Base-by-base conservation (phyloP, 495 filamentous ascomycete species). In the Bryoglossum gracile region DNA sequence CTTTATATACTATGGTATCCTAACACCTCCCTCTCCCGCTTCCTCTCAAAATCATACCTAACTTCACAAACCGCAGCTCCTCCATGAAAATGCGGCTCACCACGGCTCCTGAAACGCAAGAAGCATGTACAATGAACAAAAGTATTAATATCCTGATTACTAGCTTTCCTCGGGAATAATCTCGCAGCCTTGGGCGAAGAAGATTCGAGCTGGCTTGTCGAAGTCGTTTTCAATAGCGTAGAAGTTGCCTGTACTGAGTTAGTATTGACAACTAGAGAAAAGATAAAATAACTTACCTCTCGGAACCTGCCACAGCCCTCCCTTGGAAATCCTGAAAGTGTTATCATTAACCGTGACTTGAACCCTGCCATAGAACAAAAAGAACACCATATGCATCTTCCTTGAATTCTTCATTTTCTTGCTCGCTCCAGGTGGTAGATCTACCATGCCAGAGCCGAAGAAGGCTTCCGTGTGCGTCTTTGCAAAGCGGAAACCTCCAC, bases 301-400 rank as follows among this genome's bases (percentile, higher is more conserved):
- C 11, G 92, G 94, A 48, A 96, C 88, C 64, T 92, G 88, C 68
- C 86, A 96, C 55, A 92, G 82, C 23, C 89, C 89, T 23, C 90
- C 90, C 57, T 86, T 86, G 10, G 83, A 77, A 49, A 94, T 86
- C 50, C 81, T 75, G 61, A 95, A 96, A 53, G 72, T 71, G n/a
- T 80, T 86, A n/a, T 84, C 82, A 51, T 85, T 84, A 10, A 97
- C 77, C 39, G 78, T 82, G 19, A 87, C 86, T 55, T 71, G 63
- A 28, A 95, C 88, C 40, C 80, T 75, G 5, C 92, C 92, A 17
- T 72, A 64, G 48, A 84, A 79, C 24, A 98, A 84, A 62, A 92
- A 96, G 61, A 98, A 96, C 0, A 84, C 83, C 82, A 97, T 87
- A 54, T 95, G 89, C 84, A 95, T 95, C 65, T 84, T 87, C 43